Evolutionary conservation across 2,329 filamentous ascomycete species (phyloP).

Genomic region (Cryphonectria nitschkei): DNA sequence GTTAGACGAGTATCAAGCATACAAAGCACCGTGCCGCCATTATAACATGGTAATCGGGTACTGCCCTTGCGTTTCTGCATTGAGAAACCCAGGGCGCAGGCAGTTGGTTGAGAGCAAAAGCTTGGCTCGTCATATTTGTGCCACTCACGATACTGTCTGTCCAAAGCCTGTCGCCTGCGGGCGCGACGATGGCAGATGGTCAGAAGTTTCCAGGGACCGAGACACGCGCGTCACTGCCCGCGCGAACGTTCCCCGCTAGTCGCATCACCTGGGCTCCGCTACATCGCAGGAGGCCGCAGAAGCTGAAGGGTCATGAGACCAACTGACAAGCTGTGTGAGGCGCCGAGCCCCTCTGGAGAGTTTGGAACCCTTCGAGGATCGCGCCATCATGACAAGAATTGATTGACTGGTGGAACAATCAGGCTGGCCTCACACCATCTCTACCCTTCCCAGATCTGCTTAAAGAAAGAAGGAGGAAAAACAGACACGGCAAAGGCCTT

Average conservation of each 20-base stretch:
- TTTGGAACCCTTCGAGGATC: neutral
- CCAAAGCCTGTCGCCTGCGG: conserved; percentile 1
- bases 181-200: neutral
- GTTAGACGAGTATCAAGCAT: conserved; percentile 1
- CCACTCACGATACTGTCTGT: conserved; percentile 5
- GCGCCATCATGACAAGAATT: conserved; percentile 7
- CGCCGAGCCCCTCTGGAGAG: conserved; percentile 14
- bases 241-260: conserved; percentile 21
- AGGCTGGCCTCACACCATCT: conserved; percentile 16
- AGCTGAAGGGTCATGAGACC: conserved; percentile 15
- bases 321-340: neutral
- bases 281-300: conserved; percentile 21
- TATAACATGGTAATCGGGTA: conserved; percentile 5
- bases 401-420: neutral
- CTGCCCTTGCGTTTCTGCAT: neutral
- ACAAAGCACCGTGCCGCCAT: conserved; percentile 8
- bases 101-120: neutral
- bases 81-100: neutral
- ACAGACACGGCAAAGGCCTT: neutral
- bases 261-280: conserved; percentile 23
- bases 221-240: conserved; percentile 25
- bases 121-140: neutral
- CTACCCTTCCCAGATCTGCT: neutral
- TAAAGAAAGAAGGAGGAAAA: neutral
- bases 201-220: conserved; percentile 13